Evolutionary conservation across 495 filamentous ascomycete species (phyloP), one percentile per base, ranked within the genome.

Genomic region (Massariosphaeria phaeospora): DNA sequence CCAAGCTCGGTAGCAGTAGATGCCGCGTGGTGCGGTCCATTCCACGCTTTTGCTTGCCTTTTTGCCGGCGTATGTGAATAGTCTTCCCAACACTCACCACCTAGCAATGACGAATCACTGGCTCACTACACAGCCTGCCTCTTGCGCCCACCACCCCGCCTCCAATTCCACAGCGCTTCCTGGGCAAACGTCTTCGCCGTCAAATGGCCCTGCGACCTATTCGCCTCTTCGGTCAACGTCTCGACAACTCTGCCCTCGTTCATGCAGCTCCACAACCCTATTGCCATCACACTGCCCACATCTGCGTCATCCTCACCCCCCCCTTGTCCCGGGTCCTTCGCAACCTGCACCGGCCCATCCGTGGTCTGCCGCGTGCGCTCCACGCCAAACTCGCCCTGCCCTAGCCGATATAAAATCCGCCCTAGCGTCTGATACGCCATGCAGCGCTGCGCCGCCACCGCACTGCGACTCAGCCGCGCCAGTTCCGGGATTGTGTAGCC

Each of bases 401-500:
- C 93, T 0, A 98, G 75, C 20, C 89, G 77, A 63, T 88, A 96
- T 26, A 96, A 61, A 15, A 98, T 78, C 11, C 93, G 75, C 1
- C 93, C 93, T 4, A 97, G 74, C 0, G 89, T 90, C 69, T 94
- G 91, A 70, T 86, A 95, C 1, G 94, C 90, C 11, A 98, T 73
- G 59, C 93, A 98, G 1, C 94, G 76, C 72, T 98, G 93, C 0
- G 83, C 79, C 3, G 94, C 80, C 46, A 94, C 89, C 0, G 83
- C 78, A 35, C 84, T 90, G n/a, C 89, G 78, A 20, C 87, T 82
- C 30, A 96, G 73, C 15, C 84, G 79, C 7, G 91, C 86, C 1
- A 98, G 76, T 69, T 98, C 93, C 0, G 84, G 84, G 24, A 98
- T 77, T 1, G 94, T 96, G 67, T 98, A 98, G 0, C 93, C 93